Evolutionary conservation across 23 red algal genomes (phyloP).

Genomic region (Gracilaria domingensis): DNA sequence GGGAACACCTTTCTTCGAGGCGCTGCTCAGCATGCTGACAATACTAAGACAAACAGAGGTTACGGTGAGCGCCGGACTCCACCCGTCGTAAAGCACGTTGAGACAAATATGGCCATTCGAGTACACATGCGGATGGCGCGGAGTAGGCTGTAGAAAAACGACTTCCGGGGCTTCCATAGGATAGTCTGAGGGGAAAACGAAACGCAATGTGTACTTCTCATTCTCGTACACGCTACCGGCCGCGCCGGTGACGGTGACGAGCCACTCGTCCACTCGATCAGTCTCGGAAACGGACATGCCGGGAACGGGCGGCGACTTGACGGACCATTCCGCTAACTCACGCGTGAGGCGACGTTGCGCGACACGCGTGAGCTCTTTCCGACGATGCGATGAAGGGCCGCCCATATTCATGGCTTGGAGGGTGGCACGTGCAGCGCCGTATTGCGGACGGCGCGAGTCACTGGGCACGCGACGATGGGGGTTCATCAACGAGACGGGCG

Average conservation of each 20-base stretch:
- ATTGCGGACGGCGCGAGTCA: slow-evolving; percentile 17
- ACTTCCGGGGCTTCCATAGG: slow-evolving; percentile 96
- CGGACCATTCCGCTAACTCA: slow-evolving; percentile 85
- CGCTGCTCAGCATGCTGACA: slow-evolving; percentile 95
- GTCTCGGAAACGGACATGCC: slow-evolving; percentile 84
- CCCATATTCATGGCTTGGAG: slow-evolving; percentile 39
- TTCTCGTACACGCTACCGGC: slow-evolving; percentile 82
- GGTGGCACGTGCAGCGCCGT: slow-evolving; percentile 9
- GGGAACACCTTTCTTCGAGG: slow-evolving; percentile 81
- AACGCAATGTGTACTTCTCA: slow-evolving; percentile 86
- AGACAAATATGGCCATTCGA: slow-evolving; percentile 96
- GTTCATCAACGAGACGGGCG: slow-evolving; percentile 27
- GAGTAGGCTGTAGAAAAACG: slow-evolving; percentile 85
- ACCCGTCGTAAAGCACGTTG: slow-evolving; percentile 93
- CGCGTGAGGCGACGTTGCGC: slow-evolving; percentile 79
- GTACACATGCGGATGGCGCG: slow-evolving; percentile 92
- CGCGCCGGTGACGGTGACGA: slow-evolving; percentile 86
- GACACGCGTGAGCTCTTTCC: slow-evolving; percentile 78
- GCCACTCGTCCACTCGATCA: slow-evolving; percentile 89
- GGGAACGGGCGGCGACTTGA: slow-evolving; percentile 84
- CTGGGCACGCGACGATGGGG: slow-evolving; percentile 13
- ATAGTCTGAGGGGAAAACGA: slow-evolving; percentile 91
- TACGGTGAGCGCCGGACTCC: slow-evolving; percentile 95
- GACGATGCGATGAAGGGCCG: slow-evolving; percentile 49
- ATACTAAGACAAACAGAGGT: slow-evolving; percentile 94